Percentiles rank a stretch among this genome's conserved stretches.
phyloP scores from a whole-genome alignment of 169 alveolate species.

The Cryptosporidium andersoni region DNA sequence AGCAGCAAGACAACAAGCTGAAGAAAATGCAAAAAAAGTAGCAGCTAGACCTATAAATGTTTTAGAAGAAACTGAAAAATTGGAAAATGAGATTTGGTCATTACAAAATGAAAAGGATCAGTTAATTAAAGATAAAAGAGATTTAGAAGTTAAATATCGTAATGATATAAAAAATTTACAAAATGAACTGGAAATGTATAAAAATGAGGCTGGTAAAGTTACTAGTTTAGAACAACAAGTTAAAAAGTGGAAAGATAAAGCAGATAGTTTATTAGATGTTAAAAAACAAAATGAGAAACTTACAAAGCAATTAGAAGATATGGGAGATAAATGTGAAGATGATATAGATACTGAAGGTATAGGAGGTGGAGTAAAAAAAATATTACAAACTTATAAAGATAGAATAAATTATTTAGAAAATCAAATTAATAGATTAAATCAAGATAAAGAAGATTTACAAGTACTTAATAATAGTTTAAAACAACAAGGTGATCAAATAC shows the following conservation, averaged over 20 bases:
- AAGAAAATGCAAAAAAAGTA: slow-evolving; percentile 42
- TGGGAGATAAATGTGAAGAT: slow-evolving; percentile 28
- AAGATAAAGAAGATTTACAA: slow-evolving; percentile 30
- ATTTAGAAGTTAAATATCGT: slow-evolving; percentile 24
- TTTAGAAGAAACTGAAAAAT: slow-evolving; percentile 63
- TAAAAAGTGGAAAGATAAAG: slow-evolving; percentile 59
- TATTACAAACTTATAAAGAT: slow-evolving; percentile 22
- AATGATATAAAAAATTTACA: slow-evolving; percentile 36
- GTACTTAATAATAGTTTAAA: slow-evolving; percentile 6
- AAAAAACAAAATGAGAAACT: slow-evolving; percentile 59
- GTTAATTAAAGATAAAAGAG: slow-evolving; percentile 37
- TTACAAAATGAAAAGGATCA: slow-evolving; percentile 54
- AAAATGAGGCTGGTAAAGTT: slow-evolving; percentile 51
- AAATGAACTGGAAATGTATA: slow-evolving; percentile 37
- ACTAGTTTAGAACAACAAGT: slow-evolving; percentile 48
- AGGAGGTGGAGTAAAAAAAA: slow-evolving; percentile 28
- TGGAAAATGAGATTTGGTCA: slow-evolving; percentile 64
- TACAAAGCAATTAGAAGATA: slow-evolving; percentile 53
- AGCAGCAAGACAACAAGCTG: slow-evolving; percentile 65
- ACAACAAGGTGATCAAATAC: slow-evolving; percentile 24
- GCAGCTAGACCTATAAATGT: slow-evolving; percentile 60
- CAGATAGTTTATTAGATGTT: slow-evolving; percentile 50
- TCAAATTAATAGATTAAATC: not conserved
- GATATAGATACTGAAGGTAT: not conserved
- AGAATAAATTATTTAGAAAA: slow-evolving; percentile 45